These are phyloP conservation scores for Silene vulgaris DNA, from an alignment of 179 eudicot species.

Conservation along the genomic window DNA sequence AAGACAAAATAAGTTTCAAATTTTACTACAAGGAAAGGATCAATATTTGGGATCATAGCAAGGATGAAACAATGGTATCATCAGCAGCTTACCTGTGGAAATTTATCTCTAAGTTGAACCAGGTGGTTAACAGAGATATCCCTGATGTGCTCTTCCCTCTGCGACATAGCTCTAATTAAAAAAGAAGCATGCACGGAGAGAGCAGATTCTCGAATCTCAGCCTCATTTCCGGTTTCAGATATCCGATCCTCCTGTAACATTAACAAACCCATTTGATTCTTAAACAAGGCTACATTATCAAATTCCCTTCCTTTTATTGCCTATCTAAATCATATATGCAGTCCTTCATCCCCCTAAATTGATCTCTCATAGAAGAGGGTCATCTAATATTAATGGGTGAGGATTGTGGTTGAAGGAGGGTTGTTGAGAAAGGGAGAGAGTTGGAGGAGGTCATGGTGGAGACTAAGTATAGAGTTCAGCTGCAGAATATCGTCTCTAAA, in stretches of 20 bases:
- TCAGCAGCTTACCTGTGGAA: slow-evolving; percentile 70
- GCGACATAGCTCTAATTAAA: slow-evolving; percentile 84
- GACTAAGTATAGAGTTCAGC: too few relatives aligned
- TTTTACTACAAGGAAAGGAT: slow-evolving; percentile 5
- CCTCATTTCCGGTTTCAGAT: slow-evolving; percentile 73
- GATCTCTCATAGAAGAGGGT: too few relatives aligned
- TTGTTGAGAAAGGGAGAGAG: too few relatives aligned
- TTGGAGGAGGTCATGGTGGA: too few relatives aligned
- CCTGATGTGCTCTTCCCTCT: slow-evolving; percentile 86
- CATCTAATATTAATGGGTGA: too few relatives aligned
- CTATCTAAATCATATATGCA: background rate
- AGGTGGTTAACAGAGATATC: slow-evolving; percentile 71
- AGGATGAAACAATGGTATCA: slow-evolving; percentile 3
- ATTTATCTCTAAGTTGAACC: slow-evolving; percentile 74
- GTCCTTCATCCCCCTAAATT: background rate
- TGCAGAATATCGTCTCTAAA: too few relatives aligned
- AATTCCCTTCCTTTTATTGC: background rate
- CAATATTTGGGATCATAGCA: background rate
- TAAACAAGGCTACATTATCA: background rate
- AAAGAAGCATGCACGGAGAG: slow-evolving; percentile 84
- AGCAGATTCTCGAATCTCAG: slow-evolving; percentile 67
- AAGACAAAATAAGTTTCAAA: slow-evolving; percentile 19
- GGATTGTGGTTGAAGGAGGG: too few relatives aligned
- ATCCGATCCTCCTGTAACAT: slow-evolving; percentile 58
- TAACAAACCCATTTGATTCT: background rate